These are phyloP conservation scores for Aspergillus tubingensis DNA, from an alignment of 2,329 filamentous ascomycete genomes.

Conservation along the genomic window DNA sequence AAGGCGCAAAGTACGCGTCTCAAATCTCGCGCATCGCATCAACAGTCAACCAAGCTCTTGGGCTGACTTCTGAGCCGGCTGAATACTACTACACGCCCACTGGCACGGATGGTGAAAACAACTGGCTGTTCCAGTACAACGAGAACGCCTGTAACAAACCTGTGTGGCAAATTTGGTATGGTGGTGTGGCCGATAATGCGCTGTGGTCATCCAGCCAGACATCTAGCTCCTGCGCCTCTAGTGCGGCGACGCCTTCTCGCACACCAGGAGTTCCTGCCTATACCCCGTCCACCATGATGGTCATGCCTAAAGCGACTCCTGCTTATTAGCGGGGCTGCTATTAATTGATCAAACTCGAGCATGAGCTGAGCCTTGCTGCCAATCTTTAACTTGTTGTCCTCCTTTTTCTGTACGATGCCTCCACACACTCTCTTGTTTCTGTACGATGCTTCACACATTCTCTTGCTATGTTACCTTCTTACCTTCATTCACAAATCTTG, in stretches of 20 bases:
- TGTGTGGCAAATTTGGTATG: background rate
- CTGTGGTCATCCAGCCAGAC: background rate
- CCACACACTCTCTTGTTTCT: background rate
- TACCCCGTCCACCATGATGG: background rate
- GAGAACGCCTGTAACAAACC: background rate
- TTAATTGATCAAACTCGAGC: background rate
- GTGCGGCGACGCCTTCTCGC: background rate
- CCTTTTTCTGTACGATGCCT: no score
- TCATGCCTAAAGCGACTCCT: background rate
- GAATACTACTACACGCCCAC: background rate
- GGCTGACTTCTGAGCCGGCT: background rate
- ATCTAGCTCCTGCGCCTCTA: background rate
- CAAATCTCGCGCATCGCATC: background rate
- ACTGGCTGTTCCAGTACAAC: background rate
- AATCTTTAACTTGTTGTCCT: background rate
- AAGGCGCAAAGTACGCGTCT: background rate
- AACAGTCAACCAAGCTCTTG: background rate
- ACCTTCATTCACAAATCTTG: background rate
- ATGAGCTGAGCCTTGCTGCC: background rate
- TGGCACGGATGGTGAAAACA: background rate
- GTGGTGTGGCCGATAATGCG: background rate
- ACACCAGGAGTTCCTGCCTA: background rate
- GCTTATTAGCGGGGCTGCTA: background rate
- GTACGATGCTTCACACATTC: background rate
- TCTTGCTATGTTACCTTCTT: background rate